Base-by-base conservation (phyloP, 73 alveolate genomes). In the Stentor coeruleus region DNA sequence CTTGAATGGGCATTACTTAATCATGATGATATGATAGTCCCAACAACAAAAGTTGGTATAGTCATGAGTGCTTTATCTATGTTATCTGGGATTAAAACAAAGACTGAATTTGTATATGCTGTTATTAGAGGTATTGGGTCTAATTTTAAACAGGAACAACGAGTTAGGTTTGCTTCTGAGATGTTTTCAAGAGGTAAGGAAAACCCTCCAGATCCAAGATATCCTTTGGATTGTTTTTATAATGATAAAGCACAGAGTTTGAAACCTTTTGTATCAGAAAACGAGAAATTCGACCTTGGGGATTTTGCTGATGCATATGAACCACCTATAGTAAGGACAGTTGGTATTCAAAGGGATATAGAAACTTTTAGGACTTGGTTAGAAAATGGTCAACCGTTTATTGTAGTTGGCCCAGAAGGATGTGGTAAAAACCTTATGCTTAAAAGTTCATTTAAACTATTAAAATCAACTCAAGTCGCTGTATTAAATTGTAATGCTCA, bases 381-480 rank as follows among this genome's bases (percentile, higher is more conserved):
- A 74, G 95, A 91, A 41, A 86, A 87, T 58, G 95, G 95, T 74
- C 99, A 98, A 81, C 99, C 99, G 0, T 95, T 98, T 82, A 93
- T 98, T 39, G 93, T 98, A 39, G 99, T 96, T 3, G 99, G 99
- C 11, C 99, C 99, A 3, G 99, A 98, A 89, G 99, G 99, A 3
- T 92, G 99, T 74, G 99, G 99, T 35, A 98, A 98, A 91, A 97
- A 95, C 88, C 89, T 97, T 31, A 88, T 98, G 82, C 95, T 98
- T 39, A 87, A 96, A 40, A 90, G 93, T 81, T 95, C 98, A 76
- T 92, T 96, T 83, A 89, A 91, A 60, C 92, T 96, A 81, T 93
- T 89, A 36, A 95, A 94, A 87, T 92, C 97, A 58, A 93, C 97
- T 40, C 89, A 96, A 92, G 94, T 96, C 49, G 95, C 93, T 3